phyloP scores from a whole-genome alignment of 768 basidiomycete genomes.

The Pulveroboletus sp. region DNA sequence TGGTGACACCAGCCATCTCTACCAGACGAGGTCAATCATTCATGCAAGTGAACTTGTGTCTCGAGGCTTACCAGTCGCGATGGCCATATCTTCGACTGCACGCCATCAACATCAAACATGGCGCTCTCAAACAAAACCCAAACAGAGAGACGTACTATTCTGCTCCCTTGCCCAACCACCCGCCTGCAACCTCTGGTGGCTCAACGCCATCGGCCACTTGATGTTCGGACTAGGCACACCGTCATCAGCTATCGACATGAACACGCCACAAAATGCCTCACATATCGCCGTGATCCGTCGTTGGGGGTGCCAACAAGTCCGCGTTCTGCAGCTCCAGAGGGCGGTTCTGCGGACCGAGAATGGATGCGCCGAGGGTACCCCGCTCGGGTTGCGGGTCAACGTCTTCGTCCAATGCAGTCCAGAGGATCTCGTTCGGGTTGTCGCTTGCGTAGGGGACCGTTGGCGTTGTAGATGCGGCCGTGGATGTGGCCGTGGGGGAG shows the following conservation, averaged over 20 bases:
- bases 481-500: too few species aligned
- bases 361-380: conserved; percentile 39
- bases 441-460: conserved; percentile 41
- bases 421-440: conserved; percentile 42
- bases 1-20: conserved; percentile 30
- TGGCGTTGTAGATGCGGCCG: conserved; percentile 21
- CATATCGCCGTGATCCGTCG: conserved; percentile 56
- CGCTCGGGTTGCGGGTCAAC: conserved; percentile 39
- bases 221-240: conserved; percentile 43
- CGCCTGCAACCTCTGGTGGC: conserved; percentile 51
- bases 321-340: conserved; percentile 54
- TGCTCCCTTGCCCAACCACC: conserved; percentile 64
- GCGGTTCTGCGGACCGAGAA: conserved; percentile 56
- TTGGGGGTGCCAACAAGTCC: conserved; percentile 57
- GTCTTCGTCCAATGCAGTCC: conserved; percentile 37
- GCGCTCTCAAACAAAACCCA: background rate
- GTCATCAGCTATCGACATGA: too few species aligned
- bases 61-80: conserved; percentile 34
- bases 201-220: conserved; percentile 60
- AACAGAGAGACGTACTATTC: conserved; percentile 40
- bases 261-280: conserved; percentile 23
- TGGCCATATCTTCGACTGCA: conserved; percentile 36
- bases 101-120: background rate
- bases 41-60: background rate
- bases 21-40: background rate